phyloP scores from a whole-genome alignment of 1,139 yeast genomes.

The Blastobotrys elegans region DNA sequence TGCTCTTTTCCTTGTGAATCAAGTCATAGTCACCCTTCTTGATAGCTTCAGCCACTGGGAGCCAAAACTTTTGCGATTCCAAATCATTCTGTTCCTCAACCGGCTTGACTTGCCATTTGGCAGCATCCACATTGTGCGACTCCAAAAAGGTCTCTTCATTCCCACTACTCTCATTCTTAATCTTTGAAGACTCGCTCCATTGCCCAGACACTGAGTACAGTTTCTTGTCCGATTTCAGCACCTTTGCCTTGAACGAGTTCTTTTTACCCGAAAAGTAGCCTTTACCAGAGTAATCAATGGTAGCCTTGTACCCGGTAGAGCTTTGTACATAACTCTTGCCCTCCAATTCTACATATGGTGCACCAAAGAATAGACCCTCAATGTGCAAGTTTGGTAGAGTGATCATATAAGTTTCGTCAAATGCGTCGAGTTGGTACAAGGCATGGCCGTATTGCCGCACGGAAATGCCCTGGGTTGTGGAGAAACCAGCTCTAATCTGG shows the following conservation, averaged over 20 bases:
- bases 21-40: conserved; percentile 64
- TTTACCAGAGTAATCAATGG: conserved; percentile 80
- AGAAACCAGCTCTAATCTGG: conserved; percentile 78
- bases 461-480: conserved; percentile 61
- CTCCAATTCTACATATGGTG: conserved; percentile 81
- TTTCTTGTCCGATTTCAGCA: conserved; percentile 58
- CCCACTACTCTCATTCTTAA: conserved; percentile 34
- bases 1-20: conserved; percentile 68
- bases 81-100: conserved; percentile 66
- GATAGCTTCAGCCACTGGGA: conserved; percentile 82
- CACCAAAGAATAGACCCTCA: conserved; percentile 84
- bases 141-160: conserved; percentile 61
- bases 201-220: conserved; percentile 80
- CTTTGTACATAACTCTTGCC: conserved; percentile 79
- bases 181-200: conserved; percentile 75
- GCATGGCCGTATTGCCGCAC: conserved; percentile 95
- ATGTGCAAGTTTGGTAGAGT: conserved; percentile 96
- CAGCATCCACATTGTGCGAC: conserved; percentile 49
- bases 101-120: conserved; percentile 67
- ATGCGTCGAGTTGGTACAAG: conserved; percentile 52
- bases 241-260: conserved; percentile 82
- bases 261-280: conserved; percentile 97
- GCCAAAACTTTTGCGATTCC: conserved; percentile 85
- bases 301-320: conserved; percentile 69
- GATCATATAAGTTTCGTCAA: conserved; percentile 64